Percentiles rank a stretch among this genome's conserved stretches.
Conservation (phyloP, 2,329 filamentous ascomycete species). For the Fusarium heterosporum region DNA sequence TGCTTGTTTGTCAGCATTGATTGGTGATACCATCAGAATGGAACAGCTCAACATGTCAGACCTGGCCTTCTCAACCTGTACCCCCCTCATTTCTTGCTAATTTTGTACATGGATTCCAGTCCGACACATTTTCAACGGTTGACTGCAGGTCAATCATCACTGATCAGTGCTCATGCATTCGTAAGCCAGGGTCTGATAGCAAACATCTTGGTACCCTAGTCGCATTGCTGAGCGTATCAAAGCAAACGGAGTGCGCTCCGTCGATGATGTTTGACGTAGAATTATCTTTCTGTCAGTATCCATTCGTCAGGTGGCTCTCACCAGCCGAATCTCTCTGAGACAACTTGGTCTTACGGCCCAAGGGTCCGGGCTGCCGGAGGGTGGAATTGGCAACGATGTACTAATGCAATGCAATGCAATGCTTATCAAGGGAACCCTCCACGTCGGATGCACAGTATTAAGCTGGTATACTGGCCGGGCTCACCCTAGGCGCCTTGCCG, state of each 20-base stretch:
- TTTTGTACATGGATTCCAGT: slow-evolving; percentile 2
- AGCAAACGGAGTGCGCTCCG: not conserved
- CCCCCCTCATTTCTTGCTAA: slow-evolving; percentile 8
- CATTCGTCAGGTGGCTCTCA: slow-evolving; percentile 7
- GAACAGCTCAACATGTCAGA: not conserved
- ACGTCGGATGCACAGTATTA: slow-evolving; percentile 9
- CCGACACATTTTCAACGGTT: slow-evolving; percentile 14
- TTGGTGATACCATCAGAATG: slow-evolving; percentile 1
- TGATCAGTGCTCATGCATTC: slow-evolving; percentile 31
- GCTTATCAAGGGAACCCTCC: slow-evolving; percentile 24
- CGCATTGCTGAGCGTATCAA: slow-evolving; percentile 14
- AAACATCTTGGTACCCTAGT: slow-evolving; percentile 27
- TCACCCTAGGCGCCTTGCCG: slow-evolving; percentile 24
- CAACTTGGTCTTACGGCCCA: slow-evolving; percentile 9
- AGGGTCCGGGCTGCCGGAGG: slow-evolving; percentile 31
- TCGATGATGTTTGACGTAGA: slow-evolving; percentile 6
- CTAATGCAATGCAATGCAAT: slow-evolving; percentile 36
- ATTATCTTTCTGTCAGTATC: slow-evolving; percentile 17
- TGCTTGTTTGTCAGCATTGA: not conserved
- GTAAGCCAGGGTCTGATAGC: slow-evolving; percentile 20
- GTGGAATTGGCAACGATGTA: slow-evolving; percentile 20
- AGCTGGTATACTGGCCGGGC: slow-evolving; percentile 21
- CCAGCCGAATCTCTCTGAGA: slow-evolving; percentile 5
- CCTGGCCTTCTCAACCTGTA: not conserved
- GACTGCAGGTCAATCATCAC: slow-evolving; percentile 24